Evolutionary conservation across 495 filamentous ascomycete genomes (phyloP).

Genomic region (Penicillium roqueforti): DNA sequence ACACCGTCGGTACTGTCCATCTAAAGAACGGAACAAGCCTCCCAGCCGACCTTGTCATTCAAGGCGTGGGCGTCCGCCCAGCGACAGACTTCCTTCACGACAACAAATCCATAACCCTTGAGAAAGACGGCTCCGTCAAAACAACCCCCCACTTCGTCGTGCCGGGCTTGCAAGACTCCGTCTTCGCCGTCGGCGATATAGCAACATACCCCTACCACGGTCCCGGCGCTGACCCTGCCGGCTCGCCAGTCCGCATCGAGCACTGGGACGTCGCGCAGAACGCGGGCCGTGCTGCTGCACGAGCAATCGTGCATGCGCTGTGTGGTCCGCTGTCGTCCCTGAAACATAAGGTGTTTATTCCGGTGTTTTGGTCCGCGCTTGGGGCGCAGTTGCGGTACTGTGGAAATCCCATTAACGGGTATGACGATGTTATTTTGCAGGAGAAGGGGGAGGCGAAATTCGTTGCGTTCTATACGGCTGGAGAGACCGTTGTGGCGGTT

Average conservation of each 20-base stretch:
- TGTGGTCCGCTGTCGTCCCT: slow-evolving; percentile 27
- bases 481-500: slow-evolving; percentile 85
- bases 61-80: slow-evolving; percentile 84
- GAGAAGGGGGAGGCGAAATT: slow-evolving; percentile 79
- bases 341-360: slow-evolving; percentile 72
- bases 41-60: slow-evolving; percentile 82
- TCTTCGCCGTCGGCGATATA: slow-evolving; percentile 94
- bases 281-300: slow-evolving; percentile 70
- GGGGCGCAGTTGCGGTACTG: slow-evolving; percentile 88
- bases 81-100: slow-evolving; percentile 80
- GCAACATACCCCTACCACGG: slow-evolving; percentile 93
- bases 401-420: slow-evolving; percentile 75
- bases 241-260: slow-evolving; percentile 71
- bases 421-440: slow-evolving; percentile 74
- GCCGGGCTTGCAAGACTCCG: slow-evolving; percentile 60
- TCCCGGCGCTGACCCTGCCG: slow-evolving; percentile 58
- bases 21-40: slow-evolving; percentile 85
- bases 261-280: slow-evolving; percentile 99
- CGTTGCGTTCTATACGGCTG: slow-evolving; percentile 82
- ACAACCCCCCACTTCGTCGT: slow-evolving; percentile 77
- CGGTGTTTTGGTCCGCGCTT: slow-evolving; percentile 93
- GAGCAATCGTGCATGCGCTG: slow-evolving; percentile 59
- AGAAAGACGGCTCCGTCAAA: slow-evolving; percentile 75
- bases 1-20: slow-evolving; percentile 71
- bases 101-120: slow-evolving; percentile 61